phyloP scores from a whole-genome alignment of 345 rosid genomes.

The Gossypium stocksii region DNA sequence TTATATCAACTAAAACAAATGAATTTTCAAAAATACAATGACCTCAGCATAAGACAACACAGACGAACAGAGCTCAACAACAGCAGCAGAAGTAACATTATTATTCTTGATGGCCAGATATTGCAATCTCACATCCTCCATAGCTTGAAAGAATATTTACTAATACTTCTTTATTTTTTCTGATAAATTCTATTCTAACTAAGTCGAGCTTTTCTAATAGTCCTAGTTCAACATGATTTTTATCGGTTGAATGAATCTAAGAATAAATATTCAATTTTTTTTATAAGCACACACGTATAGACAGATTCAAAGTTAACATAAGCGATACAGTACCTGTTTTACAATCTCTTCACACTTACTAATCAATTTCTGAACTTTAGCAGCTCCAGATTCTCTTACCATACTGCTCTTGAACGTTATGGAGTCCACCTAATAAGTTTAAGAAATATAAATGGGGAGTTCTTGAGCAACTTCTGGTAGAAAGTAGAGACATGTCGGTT shows the following conservation, averaged over 20 bases:
- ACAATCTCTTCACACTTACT: slow-evolving; percentile 57
- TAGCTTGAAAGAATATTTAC: neutral
- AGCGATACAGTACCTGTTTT: slow-evolving; percentile 47
- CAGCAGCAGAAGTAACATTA: neutral
- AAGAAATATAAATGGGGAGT: neutral
- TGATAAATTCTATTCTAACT: neutral
- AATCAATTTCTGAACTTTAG: slow-evolving; percentile 46
- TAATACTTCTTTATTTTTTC: neutral
- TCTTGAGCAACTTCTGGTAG: neutral
- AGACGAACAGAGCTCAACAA: neutral
- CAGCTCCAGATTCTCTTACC: slow-evolving; percentile 56
- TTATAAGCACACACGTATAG: neutral
- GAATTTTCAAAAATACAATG: neutral
- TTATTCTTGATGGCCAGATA: neutral
- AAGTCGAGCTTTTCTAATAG: neutral
- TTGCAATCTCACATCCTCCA: neutral
- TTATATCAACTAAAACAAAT: neutral
- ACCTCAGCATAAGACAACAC: neutral
- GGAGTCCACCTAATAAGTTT: slow-evolving; percentile 56
- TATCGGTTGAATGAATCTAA: neutral
- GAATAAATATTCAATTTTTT: neutral
- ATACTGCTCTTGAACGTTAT: slow-evolving; percentile 44
- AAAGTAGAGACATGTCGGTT: neutral
- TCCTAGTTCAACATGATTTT: neutral
- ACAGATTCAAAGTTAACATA: neutral